Evolutionary conservation across 2,329 filamentous ascomycete genomes (phyloP).

Genomic region (Trichoderma lentiforme): DNA sequence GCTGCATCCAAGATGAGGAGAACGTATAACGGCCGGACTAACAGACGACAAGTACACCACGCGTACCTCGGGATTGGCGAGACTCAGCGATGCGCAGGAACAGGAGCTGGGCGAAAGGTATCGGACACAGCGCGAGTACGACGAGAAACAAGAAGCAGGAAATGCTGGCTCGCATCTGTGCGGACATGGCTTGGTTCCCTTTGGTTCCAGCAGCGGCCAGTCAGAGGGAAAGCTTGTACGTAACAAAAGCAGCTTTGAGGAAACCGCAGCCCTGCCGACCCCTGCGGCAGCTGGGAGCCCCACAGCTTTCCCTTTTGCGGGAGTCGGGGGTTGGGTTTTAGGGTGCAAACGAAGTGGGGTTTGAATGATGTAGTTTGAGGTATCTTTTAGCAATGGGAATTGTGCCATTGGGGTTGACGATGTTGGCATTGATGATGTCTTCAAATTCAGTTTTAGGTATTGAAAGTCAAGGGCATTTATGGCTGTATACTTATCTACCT

Average conservation of each 20-base stretch:
- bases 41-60: not conserved
- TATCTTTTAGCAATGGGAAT: not conserved
- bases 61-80: not conserved
- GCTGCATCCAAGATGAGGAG: constrained; percentile 7
- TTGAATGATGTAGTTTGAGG: not conserved
- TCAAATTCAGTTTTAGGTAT: not conserved
- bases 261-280: not conserved
- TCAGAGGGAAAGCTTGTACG: not conserved
- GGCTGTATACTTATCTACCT: not conserved
- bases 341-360: not conserved
- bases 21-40: not conserved
- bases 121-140: not conserved
- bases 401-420: not conserved
- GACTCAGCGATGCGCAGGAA: not conserved
- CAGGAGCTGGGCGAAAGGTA: not conserved
- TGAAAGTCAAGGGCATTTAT: no score
- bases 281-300: not conserved
- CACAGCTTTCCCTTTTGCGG: not conserved
- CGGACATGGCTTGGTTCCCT: not conserved
- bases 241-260: not conserved
- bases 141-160: not conserved
- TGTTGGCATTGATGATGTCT: not conserved
- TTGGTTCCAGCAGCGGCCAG: not conserved
- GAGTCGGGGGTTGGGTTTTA: not conserved
- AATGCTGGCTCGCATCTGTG: not conserved